Conservation (phyloP, 805 yeast genomes). For the Pichia cabralensis region DNA sequence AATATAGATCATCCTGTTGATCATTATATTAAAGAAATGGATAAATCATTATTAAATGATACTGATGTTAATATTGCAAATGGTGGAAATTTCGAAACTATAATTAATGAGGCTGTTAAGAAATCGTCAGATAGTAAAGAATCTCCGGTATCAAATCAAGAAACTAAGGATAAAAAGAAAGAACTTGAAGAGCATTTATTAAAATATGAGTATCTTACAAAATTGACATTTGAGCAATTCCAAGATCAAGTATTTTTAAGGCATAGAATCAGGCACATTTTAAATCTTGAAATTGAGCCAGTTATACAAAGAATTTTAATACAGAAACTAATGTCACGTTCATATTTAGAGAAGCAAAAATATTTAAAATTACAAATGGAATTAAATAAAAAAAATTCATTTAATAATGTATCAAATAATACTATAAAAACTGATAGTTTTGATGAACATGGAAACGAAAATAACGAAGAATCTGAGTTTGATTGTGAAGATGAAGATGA, state of each 20-base stretch:
- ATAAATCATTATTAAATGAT: conserved; percentile 2
- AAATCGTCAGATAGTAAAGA: conserved; percentile 1
- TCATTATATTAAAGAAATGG: conserved; percentile 22
- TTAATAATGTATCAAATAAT: background rate
- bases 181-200: no score
- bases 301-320: conserved; percentile 39
- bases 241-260: conserved; percentile 32
- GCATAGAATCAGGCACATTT: conserved; percentile 38
- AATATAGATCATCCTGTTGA: conserved; percentile 42
- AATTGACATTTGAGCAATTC: conserved; percentile 25
- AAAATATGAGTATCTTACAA: conserved; percentile 21
- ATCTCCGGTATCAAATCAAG: background rate
- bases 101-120: no score
- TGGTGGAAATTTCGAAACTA: no score
- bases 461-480: conserved; percentile 6
- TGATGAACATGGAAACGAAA: background rate
- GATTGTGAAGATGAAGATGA: conserved; percentile 14
- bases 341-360: conserved; percentile 40
- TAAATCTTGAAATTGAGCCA: conserved; percentile 31
- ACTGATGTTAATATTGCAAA: background rate
- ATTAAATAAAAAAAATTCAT: background rate
- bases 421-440: background rate
- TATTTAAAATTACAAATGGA: conserved; percentile 9
- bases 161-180: background rate
- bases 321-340: conserved; percentile 61